phyloP scores from a whole-genome alignment of 176 grass and related monocot species.

The Areca catechu region DNA sequence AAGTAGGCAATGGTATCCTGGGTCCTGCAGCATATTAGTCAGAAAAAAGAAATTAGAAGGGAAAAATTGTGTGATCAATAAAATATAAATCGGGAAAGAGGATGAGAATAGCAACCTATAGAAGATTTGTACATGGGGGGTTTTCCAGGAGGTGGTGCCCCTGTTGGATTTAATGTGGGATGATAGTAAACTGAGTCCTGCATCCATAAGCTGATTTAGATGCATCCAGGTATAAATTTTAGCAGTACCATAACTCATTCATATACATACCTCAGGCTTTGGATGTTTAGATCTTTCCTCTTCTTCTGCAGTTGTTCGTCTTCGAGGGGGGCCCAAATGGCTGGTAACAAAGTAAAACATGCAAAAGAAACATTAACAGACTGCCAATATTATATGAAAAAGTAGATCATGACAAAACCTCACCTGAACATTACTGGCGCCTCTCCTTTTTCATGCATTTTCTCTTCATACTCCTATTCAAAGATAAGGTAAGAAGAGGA shows the following conservation, averaged over 20 bases:
- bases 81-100: conserved; percentile 13
- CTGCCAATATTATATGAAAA: no score
- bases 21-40: conserved; percentile 35
- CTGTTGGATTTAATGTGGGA: conserved; percentile 80
- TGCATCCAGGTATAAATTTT: no score
- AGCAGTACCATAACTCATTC: background rate
- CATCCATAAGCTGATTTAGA: background rate
- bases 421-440: conserved; percentile 95
- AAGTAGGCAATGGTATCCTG: conserved; percentile 58
- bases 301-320: conserved; percentile 67
- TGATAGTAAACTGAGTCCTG: conserved; percentile 90
- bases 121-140: conserved; percentile 91
- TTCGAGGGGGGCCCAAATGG: conserved; percentile 75
- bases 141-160: conserved; percentile 83
- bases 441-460: conserved; percentile 96
- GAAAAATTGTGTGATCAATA: background rate
- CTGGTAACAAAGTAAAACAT: conserved; percentile 32
- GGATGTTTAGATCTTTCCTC: conserved; percentile 65
- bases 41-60: conserved; percentile 15
- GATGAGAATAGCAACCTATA: conserved; percentile 39
- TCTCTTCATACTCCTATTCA: conserved; percentile 87
- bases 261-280: conserved; percentile 61
- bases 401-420: conserved; percentile 9
- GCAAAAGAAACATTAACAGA: conserved; percentile 17
- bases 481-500: conserved; percentile 17